phyloP scores from a whole-genome alignment of 805 yeast species.

The Ogataea haglerorum region DNA sequence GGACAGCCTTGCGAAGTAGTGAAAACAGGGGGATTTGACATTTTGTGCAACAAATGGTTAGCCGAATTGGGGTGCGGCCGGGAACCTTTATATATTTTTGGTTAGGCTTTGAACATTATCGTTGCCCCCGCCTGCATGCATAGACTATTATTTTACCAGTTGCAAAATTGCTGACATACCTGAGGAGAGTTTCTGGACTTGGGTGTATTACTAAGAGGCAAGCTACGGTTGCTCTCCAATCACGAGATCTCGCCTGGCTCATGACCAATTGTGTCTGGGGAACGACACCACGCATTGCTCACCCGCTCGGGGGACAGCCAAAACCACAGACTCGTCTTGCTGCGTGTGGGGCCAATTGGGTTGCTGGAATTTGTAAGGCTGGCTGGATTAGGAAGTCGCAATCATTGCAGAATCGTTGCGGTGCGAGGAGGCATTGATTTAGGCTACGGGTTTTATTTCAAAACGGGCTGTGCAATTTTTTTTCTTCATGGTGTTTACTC shows the following conservation, averaged over 20 bases:
- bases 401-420: neutral
- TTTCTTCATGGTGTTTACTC: neutral
- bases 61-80: neutral
- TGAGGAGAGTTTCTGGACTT: conserved; percentile 3
- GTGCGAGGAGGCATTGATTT: neutral
- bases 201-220: neutral
- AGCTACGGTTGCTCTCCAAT: too few species aligned
- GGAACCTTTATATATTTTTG: conserved; percentile 7
- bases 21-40: conserved; percentile 50
- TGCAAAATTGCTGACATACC: conserved; percentile 3
- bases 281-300: too few species aligned
- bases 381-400: conserved; percentile 1
- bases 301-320: conserved; percentile 3
- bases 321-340: conserved; percentile 1
- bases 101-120: neutral
- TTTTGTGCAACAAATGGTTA: conserved; percentile 5
- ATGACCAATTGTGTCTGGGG: too few species aligned
- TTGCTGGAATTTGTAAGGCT: conserved; percentile 4
- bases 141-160: neutral
- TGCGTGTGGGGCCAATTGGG: conserved; percentile 3
- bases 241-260: too few species aligned
- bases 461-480: conserved; percentile 5
- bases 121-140: conserved; percentile 7
- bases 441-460: neutral
- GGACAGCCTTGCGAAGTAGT: conserved; percentile 78